Evolutionary conservation across 192 early-diverging fungal species (phyloP), one percentile per base, ranked within the genome.

Genomic region (Coemansia sp.): DNA sequence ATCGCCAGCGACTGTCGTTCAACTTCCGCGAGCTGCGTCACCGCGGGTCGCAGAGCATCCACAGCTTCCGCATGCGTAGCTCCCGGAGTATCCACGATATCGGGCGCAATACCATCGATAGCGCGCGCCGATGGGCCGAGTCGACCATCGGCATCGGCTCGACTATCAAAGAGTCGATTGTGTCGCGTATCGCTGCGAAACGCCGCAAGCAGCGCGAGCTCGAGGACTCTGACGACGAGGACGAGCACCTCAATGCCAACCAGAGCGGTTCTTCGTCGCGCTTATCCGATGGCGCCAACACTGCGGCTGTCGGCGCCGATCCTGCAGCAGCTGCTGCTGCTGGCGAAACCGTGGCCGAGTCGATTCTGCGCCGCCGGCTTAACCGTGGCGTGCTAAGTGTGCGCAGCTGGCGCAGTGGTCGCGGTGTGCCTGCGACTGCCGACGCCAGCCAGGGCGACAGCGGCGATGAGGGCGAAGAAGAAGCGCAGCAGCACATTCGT

Each of bases 1-100:
- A 85, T 43, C 80, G 80, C 48, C 78, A 84, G 69, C 83, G 74
- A 18, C 71, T 83, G 59, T 81, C 86, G 43, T 80, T 88, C 48
- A 74, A 67, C 23, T 71, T 83, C 47, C 71, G 71, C 21, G 74
- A 71, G 40, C 61, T 78, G 56, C 68, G 78, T 38, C 71, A 70
- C 65, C 78, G 75, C 65, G 64, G 70, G 48, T 80, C 67, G 72
- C 79, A 80, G 60, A 75, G 86, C 69, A 76, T 84, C 61, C 72
- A 88, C 77, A 77, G 85, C 69, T 70, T 79, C 50, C 68, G 75
- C 61, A 64, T 64, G 71, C 72, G 79, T 56, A 71, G 74, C 49
- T 72, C 79, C 50, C 75, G 74, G 68, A 79, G 83, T 53, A 75
- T 77, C 48, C 70, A 79, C 63, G 77, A 75, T 19, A 73, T 76